Evolutionary conservation across 2,329 filamentous ascomycete species (phyloP), one percentile per base, ranked within the genome.

Genomic region (Amauroascus verrucosus): DNA sequence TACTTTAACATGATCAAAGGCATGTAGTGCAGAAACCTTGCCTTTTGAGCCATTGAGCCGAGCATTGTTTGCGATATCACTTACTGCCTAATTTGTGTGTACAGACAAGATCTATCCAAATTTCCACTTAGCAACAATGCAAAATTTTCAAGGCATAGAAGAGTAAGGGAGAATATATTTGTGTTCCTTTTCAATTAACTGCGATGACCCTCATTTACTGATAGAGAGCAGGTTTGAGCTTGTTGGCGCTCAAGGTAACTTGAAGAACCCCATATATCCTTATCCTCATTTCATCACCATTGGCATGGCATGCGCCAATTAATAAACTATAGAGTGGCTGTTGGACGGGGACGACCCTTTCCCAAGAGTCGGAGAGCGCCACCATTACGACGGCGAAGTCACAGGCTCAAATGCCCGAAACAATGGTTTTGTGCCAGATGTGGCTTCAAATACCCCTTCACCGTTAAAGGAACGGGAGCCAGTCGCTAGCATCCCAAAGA

Each of bases 151-250:
- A 30, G 5, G 30, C 22, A 55, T 57, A 53, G 44, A 45, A 2
- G 49, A 57, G 55, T 57, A 45, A 54, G 55, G 24, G 18, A 6
- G 24, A 13, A 11, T 20, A 6, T 45, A 14, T 28, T 6, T 40
- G 7, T 46, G 32, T 45, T 1, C 16, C 16, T 49, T 16, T 26
- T 32, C 20, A 18, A 8, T 14, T 26, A 8, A n/a, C n/a, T n/a
- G n/a, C n/a, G n/a, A n/a, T n/a, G n/a, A n/a, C 13, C 4, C n/a
- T 22, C 3, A 20, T 20, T 30, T 51, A 24, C 54, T 58, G 53
- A 58, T 18, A 45, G 14, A 13, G 7, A 9, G 16, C 7, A 56
- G 54, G 43, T 54, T 49, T 46, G 54, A 58, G 30, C 28, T 56
- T 41, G 47, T 16, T 11, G 45, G 43, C 13, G 51, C 56, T 13